Percentiles rank a stretch among this genome's conserved stretches.
Conservation (phyloP, 352 stramenopile genomes). For the Phytophthora pisi region DNA sequence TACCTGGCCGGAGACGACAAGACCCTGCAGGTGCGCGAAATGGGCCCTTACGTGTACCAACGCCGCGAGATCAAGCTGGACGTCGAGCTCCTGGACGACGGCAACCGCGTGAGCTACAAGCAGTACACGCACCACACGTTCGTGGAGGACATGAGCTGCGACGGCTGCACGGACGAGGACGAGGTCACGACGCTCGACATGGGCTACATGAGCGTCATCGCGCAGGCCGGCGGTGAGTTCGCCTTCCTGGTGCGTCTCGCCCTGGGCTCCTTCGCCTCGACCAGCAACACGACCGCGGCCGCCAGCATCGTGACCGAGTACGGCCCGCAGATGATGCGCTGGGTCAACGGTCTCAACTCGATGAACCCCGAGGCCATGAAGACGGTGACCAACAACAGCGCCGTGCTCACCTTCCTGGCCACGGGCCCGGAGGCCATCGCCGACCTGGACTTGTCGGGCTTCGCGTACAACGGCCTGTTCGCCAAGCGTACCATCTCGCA, state of each 20-base stretch:
- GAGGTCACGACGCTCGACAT: constrained; percentile 53
- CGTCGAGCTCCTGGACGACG: constrained; percentile 55
- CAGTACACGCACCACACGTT: constrained; percentile 76
- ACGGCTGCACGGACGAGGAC: constrained; percentile 56
- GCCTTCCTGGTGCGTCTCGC: constrained; percentile 58
- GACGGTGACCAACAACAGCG: constrained; percentile 40
- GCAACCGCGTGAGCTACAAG: constrained; percentile 61
- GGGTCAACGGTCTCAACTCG: constrained; percentile 67
- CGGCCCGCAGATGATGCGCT: constrained; percentile 71
- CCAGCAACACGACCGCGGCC: constrained; percentile 32
- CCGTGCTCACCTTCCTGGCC: constrained; percentile 46
- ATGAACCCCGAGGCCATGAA: constrained; percentile 52
- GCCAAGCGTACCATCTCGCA: constrained; percentile 52
- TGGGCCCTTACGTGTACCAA: constrained; percentile 72
- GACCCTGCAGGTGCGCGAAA: constrained; percentile 66
- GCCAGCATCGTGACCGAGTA: constrained; percentile 43
- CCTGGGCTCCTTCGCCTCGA: constrained; percentile 54
- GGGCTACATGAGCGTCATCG: constrained; percentile 77
- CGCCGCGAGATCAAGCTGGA: constrained; percentile 59
- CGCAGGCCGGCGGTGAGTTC: constrained; percentile 59
- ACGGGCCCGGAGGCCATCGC: constrained; percentile 41
- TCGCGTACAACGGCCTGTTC: constrained; percentile 65
- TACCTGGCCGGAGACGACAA: constrained; percentile 48
- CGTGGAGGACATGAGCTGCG: constrained; percentile 50
- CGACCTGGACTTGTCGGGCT: constrained; percentile 45